A percentile compares a stretch with the other conserved stretches of the same genome.
Conservation (phyloP, 805 yeast genomes). For the Hanseniaspora occidentalis region DNA sequence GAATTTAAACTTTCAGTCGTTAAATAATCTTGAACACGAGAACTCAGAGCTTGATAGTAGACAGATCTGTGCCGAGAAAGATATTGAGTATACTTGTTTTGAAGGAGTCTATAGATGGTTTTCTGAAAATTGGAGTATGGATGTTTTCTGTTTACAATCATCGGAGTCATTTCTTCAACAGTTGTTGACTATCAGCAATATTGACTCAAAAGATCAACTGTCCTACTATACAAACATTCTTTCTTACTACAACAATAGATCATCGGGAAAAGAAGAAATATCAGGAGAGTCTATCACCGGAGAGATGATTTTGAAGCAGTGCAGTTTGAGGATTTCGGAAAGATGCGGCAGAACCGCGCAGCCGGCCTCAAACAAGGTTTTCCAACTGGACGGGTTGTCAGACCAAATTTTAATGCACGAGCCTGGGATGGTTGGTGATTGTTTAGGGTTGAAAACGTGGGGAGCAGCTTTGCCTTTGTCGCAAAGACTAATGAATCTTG, state of each 20-base stretch:
- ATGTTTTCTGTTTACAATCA: slow-evolving; percentile 2
- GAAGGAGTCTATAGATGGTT: slow-evolving; percentile 34
- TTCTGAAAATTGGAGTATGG: slow-evolving; percentile 21
- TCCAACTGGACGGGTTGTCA: slow-evolving; percentile 32
- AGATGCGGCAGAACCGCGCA: slow-evolving; percentile 77
- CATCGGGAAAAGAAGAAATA: background rate
- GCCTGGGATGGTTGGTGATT: slow-evolving; percentile 79
- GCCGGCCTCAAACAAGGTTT: slow-evolving; percentile 54
- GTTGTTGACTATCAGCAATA: background rate
- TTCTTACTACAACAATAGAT: background rate
- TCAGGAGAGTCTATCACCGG: slow-evolving; percentile 8
- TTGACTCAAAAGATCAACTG: background rate
- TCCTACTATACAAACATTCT: background rate
- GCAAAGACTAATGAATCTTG: slow-evolving; percentile 30
- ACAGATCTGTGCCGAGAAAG: slow-evolving; percentile 24
- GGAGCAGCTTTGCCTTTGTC: slow-evolving; percentile 75
- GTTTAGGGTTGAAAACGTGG: slow-evolving; percentile 90
- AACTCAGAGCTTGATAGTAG: slow-evolving; percentile 2
- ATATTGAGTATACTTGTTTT: slow-evolving; percentile 19
- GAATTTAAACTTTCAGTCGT: slow-evolving; percentile 39
- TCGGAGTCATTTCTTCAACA: background rate
- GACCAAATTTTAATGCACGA: slow-evolving; percentile 38
- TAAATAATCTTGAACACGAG: background rate
- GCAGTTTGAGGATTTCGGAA: slow-evolving; percentile 61
- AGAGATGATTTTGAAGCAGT: slow-evolving; percentile 35